phyloP scores from a whole-genome alignment of 129 eudicot species.

The Centrapalus pauciflorus region DNA sequence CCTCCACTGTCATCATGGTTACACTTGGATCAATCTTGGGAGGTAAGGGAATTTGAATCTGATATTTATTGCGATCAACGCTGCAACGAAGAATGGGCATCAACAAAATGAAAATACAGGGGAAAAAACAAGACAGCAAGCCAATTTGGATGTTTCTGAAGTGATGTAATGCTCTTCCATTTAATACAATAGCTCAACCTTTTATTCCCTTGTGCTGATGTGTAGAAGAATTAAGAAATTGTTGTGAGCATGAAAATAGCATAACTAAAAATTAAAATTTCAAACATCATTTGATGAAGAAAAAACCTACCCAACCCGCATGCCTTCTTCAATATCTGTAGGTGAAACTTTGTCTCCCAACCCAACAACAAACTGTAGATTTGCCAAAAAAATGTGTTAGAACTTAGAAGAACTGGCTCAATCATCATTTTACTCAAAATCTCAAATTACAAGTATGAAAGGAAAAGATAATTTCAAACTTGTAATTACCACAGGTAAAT shows the following conservation, averaged over 20 bases:
- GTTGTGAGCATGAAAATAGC: background rate
- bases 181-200: too few species aligned
- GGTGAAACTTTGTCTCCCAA: constrained; percentile 99
- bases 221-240: background rate
- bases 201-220: background rate
- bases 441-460: background rate
- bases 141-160: background rate
- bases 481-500: too few species aligned
- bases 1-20: constrained; percentile 97
- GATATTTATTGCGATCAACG: constrained; percentile 79
- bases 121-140: background rate
- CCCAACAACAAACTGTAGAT: constrained; percentile 92
- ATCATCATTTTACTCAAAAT: background rate
- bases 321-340: constrained; percentile 98
- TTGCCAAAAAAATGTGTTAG: background rate
- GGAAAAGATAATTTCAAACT: background rate
- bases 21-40: constrained; percentile 92
- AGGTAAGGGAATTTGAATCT: constrained; percentile 89
- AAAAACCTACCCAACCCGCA: constrained; percentile 90
- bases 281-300: background rate
- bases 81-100: constrained; percentile 34
- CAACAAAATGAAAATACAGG: background rate
- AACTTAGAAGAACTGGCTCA: constrained; percentile 14
- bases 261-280: background rate
- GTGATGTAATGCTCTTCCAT: background rate